Base-by-base conservation (phyloP, 2,329 filamentous ascomycete species). In the Beauveria australis region DNA sequence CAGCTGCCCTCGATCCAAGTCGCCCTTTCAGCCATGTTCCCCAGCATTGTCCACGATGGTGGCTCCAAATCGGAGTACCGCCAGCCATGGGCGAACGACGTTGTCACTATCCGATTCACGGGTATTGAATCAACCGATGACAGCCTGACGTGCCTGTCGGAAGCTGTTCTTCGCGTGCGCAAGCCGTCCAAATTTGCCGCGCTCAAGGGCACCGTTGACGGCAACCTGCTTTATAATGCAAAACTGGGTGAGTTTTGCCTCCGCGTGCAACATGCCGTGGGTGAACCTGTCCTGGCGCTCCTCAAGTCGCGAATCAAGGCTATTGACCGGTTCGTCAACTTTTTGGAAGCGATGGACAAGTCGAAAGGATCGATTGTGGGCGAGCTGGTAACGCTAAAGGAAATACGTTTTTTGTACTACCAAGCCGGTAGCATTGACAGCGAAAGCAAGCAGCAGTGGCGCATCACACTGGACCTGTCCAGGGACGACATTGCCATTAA, bases 381-480 rank as follows among this genome's bases (percentile, higher is more conserved):
- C 68, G 80, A 86, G 65, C 76, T 80, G 46, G 79, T 88, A 60
- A 84, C 82, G 18, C 76, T 93, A 60, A 77, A 78, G 65, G 78
- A 82, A 63, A 80, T 94, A 6, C 75, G 81, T 3, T 91, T 94
- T 70, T 82, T 79, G n/a, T 95, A 94, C 70, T 77, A 77, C 70
- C 78, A 77, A 57, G 57, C 40, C 9, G 53, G 33, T 7, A 43
- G 24, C 10, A 43, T 22, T 12, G 57, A 59, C 10, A 41, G 61
- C 18, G 26, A 33, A n/a, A 37, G 30, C 49, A 14, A 12, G 28
- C 9, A 67, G 52, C 75, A 68, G 40, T 82, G 82, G 79, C 78
- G 75, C 62, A 84, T 86, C 2, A 77, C 77, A 3, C 74, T 91
- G 47, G 80, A 85, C 63, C 82, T 91, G 37, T 75, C 77, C 22